Base-by-base conservation (phyloP, 2,329 filamentous ascomycete species). In the Aphanoascus verrucosus region DNA sequence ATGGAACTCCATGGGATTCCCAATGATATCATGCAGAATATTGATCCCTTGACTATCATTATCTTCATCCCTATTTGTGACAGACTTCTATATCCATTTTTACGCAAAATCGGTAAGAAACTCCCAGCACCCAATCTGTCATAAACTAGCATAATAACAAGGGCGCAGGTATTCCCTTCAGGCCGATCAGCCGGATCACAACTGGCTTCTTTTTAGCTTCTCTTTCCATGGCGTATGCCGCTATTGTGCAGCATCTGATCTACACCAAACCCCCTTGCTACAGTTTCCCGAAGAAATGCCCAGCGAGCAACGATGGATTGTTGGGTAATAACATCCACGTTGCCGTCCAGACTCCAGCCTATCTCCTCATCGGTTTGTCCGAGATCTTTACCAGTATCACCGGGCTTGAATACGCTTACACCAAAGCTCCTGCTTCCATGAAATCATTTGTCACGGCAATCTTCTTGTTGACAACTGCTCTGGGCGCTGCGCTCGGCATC, bases 11-110 rank as follows among this genome's bases (percentile, higher is more conserved):
- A 84, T 63, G 84, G 85, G 31, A 77, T 87, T 1, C 86, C 86
- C 61, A 90, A 89, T 72, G 86, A 90, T 63, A 72, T 89, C 54
- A 78, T 90, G 61, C 78, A 82, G 66, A 88, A 88, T 69, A 73
- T 90, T 37, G 83, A 89, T 67, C 84, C 86, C 4, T 79, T 90
- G 58, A 80, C 83, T 17, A 80, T 89, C 56, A 79, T 90, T 60
- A 81, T 90, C 63, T 79, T 89, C 67, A 85, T 88, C 47, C 84
- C 85, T 3, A 70, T 89, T 57, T 78, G 82, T 59, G 85, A 89
- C 64, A 75, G 74, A 31, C 14, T 82, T 37, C 61, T 89, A 55
- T 90, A 88, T 68, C 86, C 86, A 0, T 64, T 74, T 12, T 76
- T 89, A 55, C 81, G 83, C 62, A 81, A 77, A 63, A 56, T 76